Evolutionary conservation across 2,329 filamentous ascomycete genomes (phyloP), one percentile per base, ranked within the genome.

Genomic region (Hypoxylon sp.): DNA sequence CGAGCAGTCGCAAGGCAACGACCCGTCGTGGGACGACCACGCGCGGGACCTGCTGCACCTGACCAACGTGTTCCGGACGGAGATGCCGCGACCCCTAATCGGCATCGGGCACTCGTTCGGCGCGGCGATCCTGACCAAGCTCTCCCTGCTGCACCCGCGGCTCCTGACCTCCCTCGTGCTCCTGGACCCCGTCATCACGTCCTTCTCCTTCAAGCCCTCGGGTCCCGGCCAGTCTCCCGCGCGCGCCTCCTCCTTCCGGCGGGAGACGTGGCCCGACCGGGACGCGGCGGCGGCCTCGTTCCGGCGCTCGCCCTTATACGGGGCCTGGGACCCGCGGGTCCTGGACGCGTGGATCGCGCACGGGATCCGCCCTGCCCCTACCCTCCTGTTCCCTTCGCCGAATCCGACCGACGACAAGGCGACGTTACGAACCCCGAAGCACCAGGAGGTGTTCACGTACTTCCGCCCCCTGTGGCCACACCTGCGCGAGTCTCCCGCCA

Each of bases 31-130:
- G 94, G 84, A 89, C 67, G 94, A 98, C 78, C 89, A 95, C 75
- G 81, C 91, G 47, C 88, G 94, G 48, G 94, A 98, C 76, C 86
- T 97, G 3, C 84, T 95, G 17, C 88, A 94, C 73, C 86, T 97
- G 78, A 85, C 95, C 79, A 97, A 97, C 78, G 83, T 87, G 56
- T 94, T 97, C 79, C 91, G 92, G 43, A 80, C 84, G 13, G 82
- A 91, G 65, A 93, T 95, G 85, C 90, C 91, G 11, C 90, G 91
- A 0, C 94, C 94, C 1, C 82, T 97, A 19, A 79, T 97, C 66
- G 94, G 92, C 59, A 78, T 98, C 26, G 94, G 93, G 15, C 94
- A 98, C 79, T 97, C 92, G 70, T 94, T 97, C 82, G 94, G 94
- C 70, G 93, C 85, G 68, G 87, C 86, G 73, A 86, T 91, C 61